Conservation (phyloP, 2,329 filamentous ascomycete genomes). For the Hyphodiscus sp. region DNA sequence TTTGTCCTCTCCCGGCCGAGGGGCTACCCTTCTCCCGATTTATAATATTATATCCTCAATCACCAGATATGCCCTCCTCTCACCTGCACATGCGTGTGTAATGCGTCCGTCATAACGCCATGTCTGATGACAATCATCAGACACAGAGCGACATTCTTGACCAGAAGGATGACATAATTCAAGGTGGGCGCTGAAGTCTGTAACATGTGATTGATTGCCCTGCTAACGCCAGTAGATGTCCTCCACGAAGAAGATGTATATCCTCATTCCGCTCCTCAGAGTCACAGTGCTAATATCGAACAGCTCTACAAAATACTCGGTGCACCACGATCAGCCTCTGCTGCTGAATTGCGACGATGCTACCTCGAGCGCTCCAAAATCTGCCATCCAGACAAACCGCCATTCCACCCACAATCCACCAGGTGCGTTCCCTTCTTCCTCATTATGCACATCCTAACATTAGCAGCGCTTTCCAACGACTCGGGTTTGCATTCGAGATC, state of each 20-base stretch:
- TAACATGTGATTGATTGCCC: constrained; percentile 27
- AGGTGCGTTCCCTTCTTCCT: constrained; percentile 13
- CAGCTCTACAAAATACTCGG: constrained; percentile 34
- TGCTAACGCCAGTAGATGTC: constrained; percentile 22
- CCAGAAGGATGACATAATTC: constrained; percentile 25
- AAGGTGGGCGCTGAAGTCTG: constrained; percentile 14
- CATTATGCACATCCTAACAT: constrained; percentile 1
- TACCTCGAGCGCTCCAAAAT: constrained; percentile 36
- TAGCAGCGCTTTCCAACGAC: constrained; percentile 33
- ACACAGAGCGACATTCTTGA: constrained; percentile 17
- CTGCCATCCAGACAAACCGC: constrained; percentile 35
- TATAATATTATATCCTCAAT: constrained; percentile 12
- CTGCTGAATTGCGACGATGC: constrained; percentile 33
- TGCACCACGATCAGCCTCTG: constrained; percentile 28
- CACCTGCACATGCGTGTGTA: constrained; percentile 9
- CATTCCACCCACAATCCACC: constrained; percentile 32
- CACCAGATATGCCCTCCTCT: constrained; percentile 5
- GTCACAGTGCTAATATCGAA: constrained; percentile 7
- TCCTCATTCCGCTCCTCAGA: not conserved
- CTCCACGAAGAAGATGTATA: constrained; percentile 31
- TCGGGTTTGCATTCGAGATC: constrained; percentile 36
- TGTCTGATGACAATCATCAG: constrained; percentile 27
- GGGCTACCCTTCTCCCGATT: not conserved
- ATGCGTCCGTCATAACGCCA: constrained; percentile 22
- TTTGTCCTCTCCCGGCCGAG: constrained; percentile 1